Percentiles rank a stretch among this genome's conserved stretches.
These are phyloP conservation scores for Rhypophila decipiens DNA, from an alignment of 495 filamentous ascomycete species.

Conservation along the genomic window DNA sequence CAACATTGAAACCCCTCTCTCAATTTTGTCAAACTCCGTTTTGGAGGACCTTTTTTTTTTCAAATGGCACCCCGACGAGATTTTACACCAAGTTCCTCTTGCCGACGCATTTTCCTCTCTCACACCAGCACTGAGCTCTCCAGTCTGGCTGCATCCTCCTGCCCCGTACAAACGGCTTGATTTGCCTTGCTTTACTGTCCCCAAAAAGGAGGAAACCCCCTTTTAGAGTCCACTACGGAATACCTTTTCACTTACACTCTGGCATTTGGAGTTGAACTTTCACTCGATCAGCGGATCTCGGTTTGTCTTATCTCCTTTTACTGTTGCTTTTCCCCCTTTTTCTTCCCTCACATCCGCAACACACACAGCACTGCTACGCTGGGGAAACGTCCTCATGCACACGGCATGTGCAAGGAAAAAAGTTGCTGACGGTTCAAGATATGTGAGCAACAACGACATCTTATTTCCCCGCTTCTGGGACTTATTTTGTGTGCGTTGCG, in stretches of 20 bases:
- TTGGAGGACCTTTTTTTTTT: not conserved
- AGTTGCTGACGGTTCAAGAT: conserved; percentile 3
- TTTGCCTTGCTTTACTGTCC: too few relatives aligned
- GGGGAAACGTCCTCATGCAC: conserved; percentile 2
- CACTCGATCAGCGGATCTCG: too few relatives aligned
- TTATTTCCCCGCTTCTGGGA: conserved; percentile 1
- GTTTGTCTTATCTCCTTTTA: not conserved
- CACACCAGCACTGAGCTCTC: conserved; percentile 2
- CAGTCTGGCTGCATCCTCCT: not conserved
- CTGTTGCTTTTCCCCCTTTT: conserved; percentile 1
- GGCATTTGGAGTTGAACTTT: too few relatives aligned
- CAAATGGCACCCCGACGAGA: not conserved
- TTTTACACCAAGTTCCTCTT: not conserved
- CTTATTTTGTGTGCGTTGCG: not conserved
- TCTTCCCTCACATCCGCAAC: not conserved
- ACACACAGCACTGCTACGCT: not conserved
- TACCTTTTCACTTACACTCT: too few relatives aligned
- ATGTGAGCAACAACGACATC: not conserved
- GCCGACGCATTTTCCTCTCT: not conserved
- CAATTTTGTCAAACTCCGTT: not conserved
- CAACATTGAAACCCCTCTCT: too few relatives aligned
- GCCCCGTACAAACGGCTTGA: too few relatives aligned
- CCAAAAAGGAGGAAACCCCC: too few relatives aligned
- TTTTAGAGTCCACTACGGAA: too few relatives aligned
- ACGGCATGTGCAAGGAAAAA: not conserved